These are phyloP conservation scores for Saturnispora quitensis DNA, from an alignment of 805 yeast species.

Conservation along the genomic window DNA sequence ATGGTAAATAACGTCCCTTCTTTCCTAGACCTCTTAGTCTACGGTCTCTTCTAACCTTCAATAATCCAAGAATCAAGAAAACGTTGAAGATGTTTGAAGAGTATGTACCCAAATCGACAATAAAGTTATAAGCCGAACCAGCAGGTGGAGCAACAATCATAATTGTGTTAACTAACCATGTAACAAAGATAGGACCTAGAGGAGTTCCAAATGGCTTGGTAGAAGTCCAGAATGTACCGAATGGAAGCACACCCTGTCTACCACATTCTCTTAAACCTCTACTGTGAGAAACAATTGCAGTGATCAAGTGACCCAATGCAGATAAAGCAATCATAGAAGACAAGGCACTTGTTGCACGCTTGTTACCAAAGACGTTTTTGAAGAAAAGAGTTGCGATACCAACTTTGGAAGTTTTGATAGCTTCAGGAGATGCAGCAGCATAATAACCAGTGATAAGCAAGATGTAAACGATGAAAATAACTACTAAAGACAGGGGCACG, in stretches of 20 bases:
- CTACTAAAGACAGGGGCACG: conserved; percentile 63
- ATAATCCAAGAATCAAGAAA: conserved; percentile 51
- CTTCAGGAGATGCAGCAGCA: conserved; percentile 60
- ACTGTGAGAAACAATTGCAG: conserved; percentile 80
- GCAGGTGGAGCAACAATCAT: conserved; percentile 76
- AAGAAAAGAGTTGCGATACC: conserved; percentile 73
- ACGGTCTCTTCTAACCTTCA: conserved; percentile 33
- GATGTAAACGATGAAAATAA: conserved; percentile 57
- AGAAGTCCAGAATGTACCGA: conserved; percentile 59
- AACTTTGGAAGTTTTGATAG: conserved; percentile 50
- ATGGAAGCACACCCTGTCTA: conserved; percentile 74
- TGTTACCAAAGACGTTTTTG: conserved; percentile 54
- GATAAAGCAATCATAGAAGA: conserved; percentile 74
- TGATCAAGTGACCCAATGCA: conserved; percentile 73
- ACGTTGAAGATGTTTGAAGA: conserved; percentile 72
- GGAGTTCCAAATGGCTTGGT: conserved; percentile 71
- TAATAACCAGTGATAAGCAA: conserved; percentile 73
- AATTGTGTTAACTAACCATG: conserved; percentile 65
- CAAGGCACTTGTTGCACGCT: conserved; percentile 54
- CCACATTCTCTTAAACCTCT: conserved; percentile 56
- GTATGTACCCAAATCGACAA: conserved; percentile 69
- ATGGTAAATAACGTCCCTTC: conserved; percentile 28
- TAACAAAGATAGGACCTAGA: conserved; percentile 61
- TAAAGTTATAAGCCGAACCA: conserved; percentile 80
- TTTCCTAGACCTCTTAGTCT: conserved; percentile 27